Evolutionary conservation across 1,284 basidiomycete species (phyloP).

Genomic region (Testicularia cyperi): DNA sequence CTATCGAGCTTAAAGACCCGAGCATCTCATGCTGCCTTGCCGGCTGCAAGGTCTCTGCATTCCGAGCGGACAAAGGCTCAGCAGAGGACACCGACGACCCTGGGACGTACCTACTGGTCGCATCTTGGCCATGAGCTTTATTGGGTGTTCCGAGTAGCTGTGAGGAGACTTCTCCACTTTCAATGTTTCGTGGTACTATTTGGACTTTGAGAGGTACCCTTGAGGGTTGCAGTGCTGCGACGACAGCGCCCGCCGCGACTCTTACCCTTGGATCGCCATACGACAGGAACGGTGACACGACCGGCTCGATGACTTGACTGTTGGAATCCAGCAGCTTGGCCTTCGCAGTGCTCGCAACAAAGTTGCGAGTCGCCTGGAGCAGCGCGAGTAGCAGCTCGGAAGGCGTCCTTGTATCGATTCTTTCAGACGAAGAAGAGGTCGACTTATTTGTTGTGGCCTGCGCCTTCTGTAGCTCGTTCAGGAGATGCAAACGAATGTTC

Average conservation of each 20-base stretch:
- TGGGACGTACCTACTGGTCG: too few relatives aligned
- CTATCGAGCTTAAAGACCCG: too few relatives aligned
- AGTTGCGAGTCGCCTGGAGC: conserved; percentile 12
- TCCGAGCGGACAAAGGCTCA: too few relatives aligned
- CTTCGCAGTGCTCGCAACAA: conserved; percentile 10
- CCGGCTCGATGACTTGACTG: conserved; percentile 3
- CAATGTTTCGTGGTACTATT: background rate
- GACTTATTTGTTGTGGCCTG: conserved; percentile 1
- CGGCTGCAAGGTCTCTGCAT: too few relatives aligned
- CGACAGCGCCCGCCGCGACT: background rate
- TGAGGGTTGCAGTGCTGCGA: conserved; percentile 2
- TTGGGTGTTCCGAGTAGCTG: too few relatives aligned
- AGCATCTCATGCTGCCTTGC: too few relatives aligned
- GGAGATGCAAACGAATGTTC: conserved; percentile 16
- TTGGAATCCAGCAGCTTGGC: conserved; percentile 8
- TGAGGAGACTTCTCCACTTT: too few relatives aligned
- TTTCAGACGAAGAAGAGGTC: too few relatives aligned
- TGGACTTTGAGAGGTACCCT: background rate
- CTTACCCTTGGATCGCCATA: conserved; percentile 16
- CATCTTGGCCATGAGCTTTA: too few relatives aligned
- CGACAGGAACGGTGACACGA: conserved; percentile 7
- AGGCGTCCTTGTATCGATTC: too few relatives aligned
- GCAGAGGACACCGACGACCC: too few relatives aligned
- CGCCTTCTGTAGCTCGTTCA: conserved; percentile 11
- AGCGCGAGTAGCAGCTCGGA: conserved; percentile 7